Evolutionary conservation across 257 asterid genomes (phyloP).

Genomic region (Fraxinus quadrangulata): DNA sequence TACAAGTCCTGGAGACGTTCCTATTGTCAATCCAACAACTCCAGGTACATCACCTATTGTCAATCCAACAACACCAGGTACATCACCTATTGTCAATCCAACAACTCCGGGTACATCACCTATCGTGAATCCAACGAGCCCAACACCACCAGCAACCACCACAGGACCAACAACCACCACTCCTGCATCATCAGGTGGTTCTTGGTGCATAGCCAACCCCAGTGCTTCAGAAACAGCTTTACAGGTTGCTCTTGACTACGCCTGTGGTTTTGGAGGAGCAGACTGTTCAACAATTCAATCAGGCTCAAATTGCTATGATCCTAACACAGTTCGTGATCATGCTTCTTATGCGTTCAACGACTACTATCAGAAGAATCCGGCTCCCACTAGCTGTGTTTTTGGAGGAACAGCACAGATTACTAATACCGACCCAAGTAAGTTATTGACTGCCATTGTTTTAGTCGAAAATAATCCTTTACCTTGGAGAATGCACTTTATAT

Average conservation of each 20-base stretch:
- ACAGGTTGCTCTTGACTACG: constrained; percentile 96
- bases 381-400: constrained; percentile 82
- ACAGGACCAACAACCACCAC: constrained; percentile 32
- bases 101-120: constrained; percentile 40
- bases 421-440: constrained; percentile 83
- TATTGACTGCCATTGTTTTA: not conserved
- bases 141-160: constrained; percentile 32
- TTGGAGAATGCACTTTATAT: not conserved
- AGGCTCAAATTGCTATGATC: constrained; percentile 69
- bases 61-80: constrained; percentile 39
- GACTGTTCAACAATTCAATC: constrained; percentile 81
- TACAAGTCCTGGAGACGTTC: constrained; percentile 46
- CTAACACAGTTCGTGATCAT: constrained; percentile 70
- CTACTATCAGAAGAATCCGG: constrained; percentile 90
- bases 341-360: constrained; percentile 90
- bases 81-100: constrained; percentile 36
- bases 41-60: constrained; percentile 48
- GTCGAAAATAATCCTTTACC: not conserved
- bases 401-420: constrained; percentile 89
- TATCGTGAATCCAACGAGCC: constrained; percentile 23
- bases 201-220: constrained; percentile 85
- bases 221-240: constrained; percentile 70
- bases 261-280: constrained; percentile 94
- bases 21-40: constrained; percentile 73
- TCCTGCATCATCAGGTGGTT: constrained; percentile 56